Evolutionary conservation across 805 yeast genomes (phyloP), one percentile per base, ranked within the genome.

Genomic region (Nakazawaea peltata): DNA sequence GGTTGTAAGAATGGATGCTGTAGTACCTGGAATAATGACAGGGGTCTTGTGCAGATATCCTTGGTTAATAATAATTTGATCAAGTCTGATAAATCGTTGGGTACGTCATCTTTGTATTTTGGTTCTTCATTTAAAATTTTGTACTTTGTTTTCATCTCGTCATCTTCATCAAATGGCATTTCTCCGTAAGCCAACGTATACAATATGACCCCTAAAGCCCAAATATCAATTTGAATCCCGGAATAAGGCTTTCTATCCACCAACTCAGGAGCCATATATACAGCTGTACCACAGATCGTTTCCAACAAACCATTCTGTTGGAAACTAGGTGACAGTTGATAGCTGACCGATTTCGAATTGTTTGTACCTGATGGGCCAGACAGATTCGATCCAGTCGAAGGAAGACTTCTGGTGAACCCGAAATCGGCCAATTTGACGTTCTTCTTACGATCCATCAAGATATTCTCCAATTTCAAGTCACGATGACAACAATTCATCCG

Each of bases 241-340:
- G 77, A 76, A 53, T 87, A 87, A 30, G 77, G 76, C 41, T 73
- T 69, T 41, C 77, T 69, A 37, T 65, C 63, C 13, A 88, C 63
- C 42, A 92, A 63, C 52, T 90, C 98, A 0, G 98, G 98, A 0
- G 98, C 96, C 95, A 90, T 88, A 53, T 90, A 90, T 3, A 86
- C 94, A 1, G 87, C 77, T 0, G 97, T 90, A 3, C 98, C 98
- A 57, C 98, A 90, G 1, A 87, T 67, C 0, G 96, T 92, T 33
- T 80, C 82, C 23, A 90, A 57, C 31, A 80, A 56, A 43, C 36
- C 44, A 45, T 43, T 50, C 17, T 29, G 38, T 15, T 29, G 38
- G 15, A 30, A 19, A 6, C 25, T 4, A 16, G 25, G 25, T 10
- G 21, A 21, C 26, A 28, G 22, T 15, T 31, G 32, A 8, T 36